Percentiles rank a stretch among this genome's conserved stretches.
Evolutionary conservation across 2,329 filamentous ascomycete genomes (phyloP).

Genomic region (Chrysoporthe deuterocubensis): DNA sequence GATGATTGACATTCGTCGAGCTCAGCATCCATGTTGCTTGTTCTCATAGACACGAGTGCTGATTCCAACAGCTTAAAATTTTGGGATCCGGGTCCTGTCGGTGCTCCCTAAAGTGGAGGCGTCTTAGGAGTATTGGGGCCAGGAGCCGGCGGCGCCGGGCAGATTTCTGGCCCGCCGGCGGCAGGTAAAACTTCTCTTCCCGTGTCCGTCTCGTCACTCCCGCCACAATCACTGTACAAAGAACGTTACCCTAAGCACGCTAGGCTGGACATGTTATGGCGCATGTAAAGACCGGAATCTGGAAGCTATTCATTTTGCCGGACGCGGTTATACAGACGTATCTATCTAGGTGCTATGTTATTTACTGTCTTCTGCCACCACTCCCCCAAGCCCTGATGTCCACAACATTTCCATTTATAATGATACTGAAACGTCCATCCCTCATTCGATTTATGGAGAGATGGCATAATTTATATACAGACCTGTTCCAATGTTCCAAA

Average conservation of each 20-base stretch:
- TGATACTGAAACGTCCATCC: not conserved
- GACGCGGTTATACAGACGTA: not conserved
- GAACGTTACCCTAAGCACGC: not conserved
- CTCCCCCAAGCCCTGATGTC: too few species aligned
- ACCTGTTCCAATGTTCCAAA: not conserved
- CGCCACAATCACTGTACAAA: not conserved
- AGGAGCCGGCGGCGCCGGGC: not conserved
- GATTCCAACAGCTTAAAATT: not conserved
- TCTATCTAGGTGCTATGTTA: too few species aligned
- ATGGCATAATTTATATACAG: not conserved
- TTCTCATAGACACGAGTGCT: not conserved
- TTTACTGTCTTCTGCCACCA: too few species aligned
- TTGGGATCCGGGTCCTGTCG: not conserved
- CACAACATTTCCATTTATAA: too few species aligned
- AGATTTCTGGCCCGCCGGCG: not conserved
- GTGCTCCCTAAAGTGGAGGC: not conserved
- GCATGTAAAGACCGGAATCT: too few species aligned
- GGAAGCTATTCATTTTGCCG: not conserved
- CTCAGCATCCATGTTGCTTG: not conserved
- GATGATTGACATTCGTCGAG: not conserved
- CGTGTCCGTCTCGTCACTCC: conserved; percentile 1
- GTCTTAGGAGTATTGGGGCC: not conserved
- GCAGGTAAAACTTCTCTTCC: not conserved
- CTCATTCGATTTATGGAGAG: not conserved
- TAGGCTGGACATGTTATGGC: too few species aligned